Evolutionary conservation across 2,329 filamentous ascomycete species (phyloP).

Genomic region (Kalmusia sp.): DNA sequence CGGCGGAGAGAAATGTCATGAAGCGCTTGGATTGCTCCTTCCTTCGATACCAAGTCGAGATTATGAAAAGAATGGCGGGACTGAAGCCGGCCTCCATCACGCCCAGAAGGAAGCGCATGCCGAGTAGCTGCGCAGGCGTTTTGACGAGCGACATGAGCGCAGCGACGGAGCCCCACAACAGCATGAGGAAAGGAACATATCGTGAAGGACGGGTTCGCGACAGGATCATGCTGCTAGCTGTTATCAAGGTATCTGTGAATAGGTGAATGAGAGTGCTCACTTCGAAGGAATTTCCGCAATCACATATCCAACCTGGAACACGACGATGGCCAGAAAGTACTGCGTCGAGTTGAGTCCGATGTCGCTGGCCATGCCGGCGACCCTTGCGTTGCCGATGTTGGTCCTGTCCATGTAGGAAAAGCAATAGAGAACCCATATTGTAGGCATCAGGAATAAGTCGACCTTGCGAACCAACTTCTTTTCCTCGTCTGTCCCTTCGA

Average conservation of each 20-base stretch:
- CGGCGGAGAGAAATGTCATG: slow-evolving; percentile 30
- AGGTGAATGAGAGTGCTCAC: slow-evolving; percentile 8
- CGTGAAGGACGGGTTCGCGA: slow-evolving; percentile 26
- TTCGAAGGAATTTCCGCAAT: slow-evolving; percentile 33
- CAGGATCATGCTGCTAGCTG: slow-evolving; percentile 24
- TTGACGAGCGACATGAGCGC: slow-evolving; percentile 27
- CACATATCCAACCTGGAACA: slow-evolving; percentile 31
- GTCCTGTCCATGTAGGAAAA: slow-evolving; percentile 36
- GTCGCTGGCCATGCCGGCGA: slow-evolving; percentile 35
- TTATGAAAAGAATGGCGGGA: slow-evolving; percentile 32
- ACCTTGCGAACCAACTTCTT: slow-evolving; percentile 32
- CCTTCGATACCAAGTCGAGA: slow-evolving; percentile 32
- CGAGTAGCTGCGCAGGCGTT: slow-evolving; percentile 27
- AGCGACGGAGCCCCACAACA: slow-evolving; percentile 28
- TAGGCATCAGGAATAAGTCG: slow-evolving; percentile 32
- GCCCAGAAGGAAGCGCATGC: slow-evolving; percentile 30
- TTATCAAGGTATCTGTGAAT: neutral
- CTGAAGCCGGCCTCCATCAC: slow-evolving; percentile 33
- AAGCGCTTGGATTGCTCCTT: slow-evolving; percentile 36
- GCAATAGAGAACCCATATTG: slow-evolving; percentile 31
- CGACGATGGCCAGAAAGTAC: slow-evolving; percentile 45
- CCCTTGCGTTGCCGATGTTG: slow-evolving; percentile 52
- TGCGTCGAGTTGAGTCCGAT: slow-evolving; percentile 57
- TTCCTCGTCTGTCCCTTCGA: slow-evolving; percentile 24
- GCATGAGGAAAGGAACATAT: slow-evolving; percentile 29